Base-by-base conservation (phyloP, 495 filamentous ascomycete species). In the Penicillium egyptiacum region DNA sequence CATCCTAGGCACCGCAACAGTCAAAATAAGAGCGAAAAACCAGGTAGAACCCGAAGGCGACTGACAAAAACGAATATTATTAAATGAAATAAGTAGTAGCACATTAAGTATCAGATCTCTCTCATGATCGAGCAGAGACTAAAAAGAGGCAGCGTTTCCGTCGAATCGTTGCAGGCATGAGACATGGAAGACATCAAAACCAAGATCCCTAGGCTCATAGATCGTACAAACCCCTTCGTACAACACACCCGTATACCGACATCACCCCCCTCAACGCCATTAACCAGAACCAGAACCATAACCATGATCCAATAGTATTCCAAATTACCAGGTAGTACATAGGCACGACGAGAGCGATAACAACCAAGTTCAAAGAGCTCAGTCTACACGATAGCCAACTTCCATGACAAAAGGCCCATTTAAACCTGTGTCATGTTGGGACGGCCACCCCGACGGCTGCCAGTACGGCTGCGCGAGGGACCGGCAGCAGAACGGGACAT, bases 361-460 rank as follows among this genome's bases (percentile, higher is more conserved):
- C 46, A 16, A 12, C 19, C 3, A 26, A n/a, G 33, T 33, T 17
- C 8, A 25, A 26, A 8, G 20, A 8, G 20, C 33, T 11, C 6
- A 39, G 22, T 10, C 2, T 26, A 28, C 7, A 17, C 20, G n/a
- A 39, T 12, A 14, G 23, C 6, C 49, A 5, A n/a, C 10, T 19
- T 11, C 6, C 14, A 26, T 12, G 43, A 31, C 16, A 43, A 35
- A 28, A 14, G 33, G 30, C 8, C 22, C 25, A 39, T 53, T 80
- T 85, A 88, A 46, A 88, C 84, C 73, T 88, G 84, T 52, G 81
- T 77, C 85, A 88, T 88, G 63, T 73, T 67, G 31, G 80, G 83
- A 46, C 78, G 79, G 65, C 72, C 68, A 31, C 33, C 50, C 71
- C 75, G 55, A 75, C 75, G 63, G 54, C 79, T 77, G 52, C 70